These are phyloP conservation scores for Omphalea diandra DNA, from an alignment of 441 rosid genomes.

Conservation along the genomic window DNA sequence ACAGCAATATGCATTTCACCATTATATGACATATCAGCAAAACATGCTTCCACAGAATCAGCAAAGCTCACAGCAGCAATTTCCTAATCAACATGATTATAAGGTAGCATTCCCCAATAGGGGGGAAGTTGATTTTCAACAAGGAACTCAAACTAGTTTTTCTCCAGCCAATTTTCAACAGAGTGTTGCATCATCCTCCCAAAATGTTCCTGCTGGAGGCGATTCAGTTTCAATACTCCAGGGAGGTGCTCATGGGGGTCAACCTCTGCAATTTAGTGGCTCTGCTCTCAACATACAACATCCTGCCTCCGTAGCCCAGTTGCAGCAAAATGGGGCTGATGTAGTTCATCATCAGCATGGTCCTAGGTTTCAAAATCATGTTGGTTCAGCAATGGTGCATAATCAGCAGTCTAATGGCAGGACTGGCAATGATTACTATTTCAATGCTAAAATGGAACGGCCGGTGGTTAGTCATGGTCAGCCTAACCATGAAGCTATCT, in stretches of 20 bases:
- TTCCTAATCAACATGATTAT: constrained; percentile 51
- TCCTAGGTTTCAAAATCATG: constrained; percentile 57
- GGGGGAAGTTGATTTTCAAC: constrained; percentile 61
- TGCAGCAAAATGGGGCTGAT: constrained; percentile 57
- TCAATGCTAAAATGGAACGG: constrained; percentile 53
- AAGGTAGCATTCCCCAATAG: constrained; percentile 41
- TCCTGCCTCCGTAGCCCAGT: constrained; percentile 39
- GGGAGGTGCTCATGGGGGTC: constrained; percentile 45
- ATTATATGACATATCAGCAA: constrained; percentile 59
- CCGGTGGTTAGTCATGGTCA: constrained; percentile 49
- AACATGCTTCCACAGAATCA: constrained; percentile 43
- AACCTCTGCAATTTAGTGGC: constrained; percentile 56
- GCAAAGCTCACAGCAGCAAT: constrained; percentile 53
- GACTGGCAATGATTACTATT: constrained; percentile 54
- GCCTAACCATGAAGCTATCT: constrained; percentile 54
- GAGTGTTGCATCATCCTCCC: constrained; percentile 49
- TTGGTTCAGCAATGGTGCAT: constrained; percentile 45
- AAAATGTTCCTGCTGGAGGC: constrained; percentile 45
- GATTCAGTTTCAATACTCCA: constrained; percentile 42
- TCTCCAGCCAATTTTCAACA: constrained; percentile 64
- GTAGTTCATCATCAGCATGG: constrained; percentile 54
- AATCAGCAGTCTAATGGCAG: constrained; percentile 55
- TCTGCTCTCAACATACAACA: constrained; percentile 51
- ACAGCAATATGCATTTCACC: constrained; percentile 50
- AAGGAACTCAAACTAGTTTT: constrained; percentile 51